Base-by-base conservation (phyloP, 2,329 filamentous ascomycete genomes). In the Bipolaris gigantea region DNA sequence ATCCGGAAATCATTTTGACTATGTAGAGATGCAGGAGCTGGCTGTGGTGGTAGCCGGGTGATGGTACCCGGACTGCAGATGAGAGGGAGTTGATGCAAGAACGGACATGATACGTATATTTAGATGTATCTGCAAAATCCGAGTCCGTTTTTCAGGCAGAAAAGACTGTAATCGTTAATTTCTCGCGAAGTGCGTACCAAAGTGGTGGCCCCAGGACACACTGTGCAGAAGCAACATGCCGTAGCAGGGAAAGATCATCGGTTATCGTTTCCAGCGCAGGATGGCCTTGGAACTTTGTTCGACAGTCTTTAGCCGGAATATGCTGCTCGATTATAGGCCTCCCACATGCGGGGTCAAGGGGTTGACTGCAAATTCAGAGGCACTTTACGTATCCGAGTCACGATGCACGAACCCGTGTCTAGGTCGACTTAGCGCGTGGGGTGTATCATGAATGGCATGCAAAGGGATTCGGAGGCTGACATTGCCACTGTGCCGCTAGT, bases 221-320 rank as follows among this genome's bases (percentile, higher is more conserved):
- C 38, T 34, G 18, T 32, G 42, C 39, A 39, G 27, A 33, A 34
- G 40, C 2, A 32, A 7, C 21, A 46, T 23, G 33, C 34, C n/a
- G 27, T 40, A 18, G 16, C 10, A 33, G 15, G 16, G 10, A 32
- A 33, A 16, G 32, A 56, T 56, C 55, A 50, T 61, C 27, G 27
- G 27, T 53, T 59, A 61, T 56, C 52, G 49, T 58, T 54, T 60
- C 40, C 55, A 52, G 53, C 5, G n/a, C 27, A 43, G 21, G 27
- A 23, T 44, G 48, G 34, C 35, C 38, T 41, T 11, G 13, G n/a
- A 27, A 40, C 1, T 3, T 23, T 10, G 13, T 34, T 58, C 51
- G 55, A 55, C 19, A 55, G 46, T 53, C 43, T 42, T 51, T 59
- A 57, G 36, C 50, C 50, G 50, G 48, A 40, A 33, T 25, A 46